Conservation (phyloP, 495 filamentous ascomycete species). For the Talaromyces nanjingensis region DNA sequence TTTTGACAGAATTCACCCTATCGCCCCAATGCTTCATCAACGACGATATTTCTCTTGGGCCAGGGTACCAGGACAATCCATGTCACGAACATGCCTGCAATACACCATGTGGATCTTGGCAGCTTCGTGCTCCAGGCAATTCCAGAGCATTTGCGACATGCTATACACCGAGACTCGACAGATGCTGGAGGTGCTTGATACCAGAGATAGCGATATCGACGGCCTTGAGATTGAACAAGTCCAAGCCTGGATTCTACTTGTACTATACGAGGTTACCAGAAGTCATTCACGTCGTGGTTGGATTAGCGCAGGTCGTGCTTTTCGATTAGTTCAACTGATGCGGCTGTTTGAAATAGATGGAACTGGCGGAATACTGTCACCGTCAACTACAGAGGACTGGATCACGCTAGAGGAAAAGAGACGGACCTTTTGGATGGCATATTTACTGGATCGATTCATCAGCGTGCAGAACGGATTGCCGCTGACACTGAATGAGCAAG, state of each 20-base stretch:
- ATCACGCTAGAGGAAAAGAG: slow-evolving; percentile 30
- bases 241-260: slow-evolving; percentile 49
- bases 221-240: slow-evolving; percentile 28
- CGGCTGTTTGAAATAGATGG: slow-evolving; percentile 44
- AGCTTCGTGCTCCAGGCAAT: slow-evolving; percentile 43
- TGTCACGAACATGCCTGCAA: slow-evolving; percentile 34
- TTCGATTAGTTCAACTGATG: slow-evolving; percentile 45
- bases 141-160: slow-evolving; percentile 33
- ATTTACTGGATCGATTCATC: slow-evolving; percentile 36
- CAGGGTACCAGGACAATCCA: slow-evolving; percentile 6
- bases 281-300: slow-evolving; percentile 39
- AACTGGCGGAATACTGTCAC: slow-evolving; percentile 3
- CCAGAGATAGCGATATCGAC: background rate
- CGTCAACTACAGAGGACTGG: slow-evolving; percentile 5
- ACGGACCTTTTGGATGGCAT: slow-evolving; percentile 41
- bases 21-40: slow-evolving; percentile 47
- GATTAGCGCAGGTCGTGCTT: slow-evolving; percentile 48
- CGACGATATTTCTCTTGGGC: slow-evolving; percentile 30
- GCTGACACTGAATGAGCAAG: slow-evolving; percentile 43
- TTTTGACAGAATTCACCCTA: slow-evolving; percentile 50
- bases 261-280: slow-evolving; percentile 46
- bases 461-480: slow-evolving; percentile 31
- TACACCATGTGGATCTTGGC: slow-evolving; percentile 51
- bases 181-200: slow-evolving; percentile 35
- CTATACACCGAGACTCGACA: slow-evolving; percentile 42